Evolutionary conservation across 2,329 filamentous ascomycete species (phyloP), one percentile per base, ranked within the genome.

Genomic region (Aspergillus japonicus): DNA sequence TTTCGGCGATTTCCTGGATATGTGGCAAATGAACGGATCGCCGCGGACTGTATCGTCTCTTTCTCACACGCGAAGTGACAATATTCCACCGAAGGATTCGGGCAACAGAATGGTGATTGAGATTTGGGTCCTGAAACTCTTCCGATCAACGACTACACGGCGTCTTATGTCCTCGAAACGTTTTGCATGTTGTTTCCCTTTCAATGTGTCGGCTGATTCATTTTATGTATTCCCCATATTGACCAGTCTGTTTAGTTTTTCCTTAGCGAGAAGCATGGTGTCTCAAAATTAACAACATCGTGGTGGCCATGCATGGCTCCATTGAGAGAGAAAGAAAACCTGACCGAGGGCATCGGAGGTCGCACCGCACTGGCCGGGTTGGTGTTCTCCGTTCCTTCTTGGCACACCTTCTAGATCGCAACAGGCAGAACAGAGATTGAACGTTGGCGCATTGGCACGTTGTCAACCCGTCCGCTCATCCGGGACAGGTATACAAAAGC

Each of bases 201-300:
- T 48, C 52, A 24, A 35, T 29, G 12, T 31, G 53, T n/a, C 7
- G 19, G 39, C 21, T 35, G 50, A 42, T 42, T 23, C 5, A 21
- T 42, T 42, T 35, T 23, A 31, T 55, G 26, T 44, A 48, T 47
- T 48, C 42, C 42, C 23, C 10, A 23, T 39, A n/a, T 24, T 26
- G 50, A 12, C 44, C 50, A 42, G 26, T 33, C 21, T 29, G 26
- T 10, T 29, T 29, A 29, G 7, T 33, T 51, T 51, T 33, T 47
- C 39, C 51, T 57, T 56, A 65, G 68, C 65, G 54, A 72, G 68
- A 69, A 62, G 70, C 69, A 62, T 65, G 69, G 69, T 68, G 69
- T 71, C 64, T 64, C 50, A 53, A 48, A 63, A 56, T 52, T 29
- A 42, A 58, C 56, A 54, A 54, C 57, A 47, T 39, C 23, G 24